Conservation (phyloP, 345 rosid species). For the Aethionema arabicum region DNA sequence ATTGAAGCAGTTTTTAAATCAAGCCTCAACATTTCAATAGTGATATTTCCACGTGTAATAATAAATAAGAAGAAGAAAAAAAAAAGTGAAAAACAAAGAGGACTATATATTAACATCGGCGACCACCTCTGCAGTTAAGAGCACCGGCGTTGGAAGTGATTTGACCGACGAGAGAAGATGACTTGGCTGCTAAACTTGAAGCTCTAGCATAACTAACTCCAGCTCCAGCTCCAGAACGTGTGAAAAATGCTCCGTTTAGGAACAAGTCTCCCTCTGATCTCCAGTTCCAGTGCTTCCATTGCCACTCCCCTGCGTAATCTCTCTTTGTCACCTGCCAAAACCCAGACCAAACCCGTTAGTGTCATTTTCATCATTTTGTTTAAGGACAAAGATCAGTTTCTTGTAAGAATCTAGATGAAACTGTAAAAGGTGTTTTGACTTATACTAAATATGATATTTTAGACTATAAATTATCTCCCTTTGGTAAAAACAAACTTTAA, state of each 20-base stretch:
- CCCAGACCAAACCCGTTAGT: too few relatives aligned
- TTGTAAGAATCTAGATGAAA: not conserved
- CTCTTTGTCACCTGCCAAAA: slow-evolving; percentile 59
- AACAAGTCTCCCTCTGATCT: slow-evolving; percentile 61
- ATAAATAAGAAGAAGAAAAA: not conserved
- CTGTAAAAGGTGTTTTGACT: not conserved
- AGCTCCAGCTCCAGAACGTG: slow-evolving; percentile 50
- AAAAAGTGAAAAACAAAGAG: not conserved
- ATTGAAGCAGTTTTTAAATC: slow-evolving; percentile 33
- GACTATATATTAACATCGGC: slow-evolving; percentile 43
- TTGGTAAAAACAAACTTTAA: too few relatives aligned
- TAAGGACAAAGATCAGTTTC: too few relatives aligned
- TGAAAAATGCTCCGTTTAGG: slow-evolving; percentile 62
- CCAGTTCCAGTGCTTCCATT: slow-evolving; percentile 67
- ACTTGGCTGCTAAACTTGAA: slow-evolving; percentile 63
- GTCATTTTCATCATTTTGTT: too few relatives aligned
- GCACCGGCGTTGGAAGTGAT: slow-evolving; percentile 55
- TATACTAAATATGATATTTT: too few relatives aligned
- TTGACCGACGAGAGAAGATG: slow-evolving; percentile 52
- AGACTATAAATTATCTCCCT: too few relatives aligned
- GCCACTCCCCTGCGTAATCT: slow-evolving; percentile 35
- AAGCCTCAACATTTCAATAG: slow-evolving; percentile 32
- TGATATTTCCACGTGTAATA: slow-evolving; percentile 33
- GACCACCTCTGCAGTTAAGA: slow-evolving; percentile 51
- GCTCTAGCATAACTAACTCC: slow-evolving; percentile 63